Conservation (phyloP, 164 flowering plant species). For the Aristolochia contorta region DNA sequence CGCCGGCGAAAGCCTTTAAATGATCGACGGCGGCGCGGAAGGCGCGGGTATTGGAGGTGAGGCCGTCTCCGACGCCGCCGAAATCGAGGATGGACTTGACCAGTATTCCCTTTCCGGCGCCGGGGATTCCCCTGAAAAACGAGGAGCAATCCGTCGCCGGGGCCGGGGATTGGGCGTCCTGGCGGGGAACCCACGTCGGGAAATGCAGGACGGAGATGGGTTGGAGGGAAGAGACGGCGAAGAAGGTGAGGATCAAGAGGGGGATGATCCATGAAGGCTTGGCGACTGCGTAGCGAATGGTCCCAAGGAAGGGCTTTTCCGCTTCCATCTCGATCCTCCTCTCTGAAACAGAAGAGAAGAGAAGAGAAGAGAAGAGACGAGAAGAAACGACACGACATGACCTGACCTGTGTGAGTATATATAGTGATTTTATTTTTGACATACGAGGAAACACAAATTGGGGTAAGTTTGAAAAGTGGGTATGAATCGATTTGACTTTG, state of each 20-base stretch:
- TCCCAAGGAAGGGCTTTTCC: background rate
- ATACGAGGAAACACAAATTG: too few species aligned
- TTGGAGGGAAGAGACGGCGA: slow-evolving; percentile 30
- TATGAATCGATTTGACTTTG: too few species aligned
- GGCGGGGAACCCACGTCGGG: slow-evolving; percentile 15
- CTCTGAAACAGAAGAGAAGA: too few species aligned
- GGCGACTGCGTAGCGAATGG: slow-evolving; percentile 7
- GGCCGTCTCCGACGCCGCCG: slow-evolving; percentile 92
- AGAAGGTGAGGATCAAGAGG: slow-evolving; percentile 23
- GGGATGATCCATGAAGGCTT: slow-evolving; percentile 34
- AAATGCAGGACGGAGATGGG: slow-evolving; percentile 17
- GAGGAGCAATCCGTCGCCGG: slow-evolving; percentile 29
- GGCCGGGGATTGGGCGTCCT: background rate
- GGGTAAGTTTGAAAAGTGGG: too few species aligned
- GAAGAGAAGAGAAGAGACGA: too few species aligned
- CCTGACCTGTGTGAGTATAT: too few species aligned
- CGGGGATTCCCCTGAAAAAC: slow-evolving; percentile 17
- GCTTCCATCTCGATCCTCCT: too few species aligned
- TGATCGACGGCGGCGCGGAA: slow-evolving; percentile 54
- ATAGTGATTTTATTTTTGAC: too few species aligned
- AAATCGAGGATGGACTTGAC: slow-evolving; percentile 61
- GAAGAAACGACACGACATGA: too few species aligned
- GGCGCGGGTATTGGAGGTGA: slow-evolving; percentile 66
- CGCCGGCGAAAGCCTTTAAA: slow-evolving; percentile 32
- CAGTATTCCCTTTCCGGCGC: background rate